Percentiles rank a stretch among this genome's conserved stretches.
These are phyloP conservation scores for Pinus tabuliformis DNA, from an alignment of 75 land plant genomes.

Conservation along the genomic window DNA sequence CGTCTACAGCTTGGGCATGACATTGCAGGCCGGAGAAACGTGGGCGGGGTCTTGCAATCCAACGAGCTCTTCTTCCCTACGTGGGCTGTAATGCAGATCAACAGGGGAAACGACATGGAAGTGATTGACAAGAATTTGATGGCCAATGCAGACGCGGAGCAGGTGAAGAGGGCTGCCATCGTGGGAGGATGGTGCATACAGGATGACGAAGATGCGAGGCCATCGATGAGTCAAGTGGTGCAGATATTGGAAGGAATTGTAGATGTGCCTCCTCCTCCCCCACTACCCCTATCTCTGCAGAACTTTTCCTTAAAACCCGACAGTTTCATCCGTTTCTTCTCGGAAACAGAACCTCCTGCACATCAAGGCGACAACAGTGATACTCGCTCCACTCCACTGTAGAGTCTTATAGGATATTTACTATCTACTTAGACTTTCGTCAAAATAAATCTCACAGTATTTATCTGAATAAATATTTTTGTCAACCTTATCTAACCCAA, in stretches of 20 bases:
- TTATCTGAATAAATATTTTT: too few species aligned
- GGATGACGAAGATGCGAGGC: neutral
- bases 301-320: neutral
- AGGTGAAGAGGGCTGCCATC: neutral
- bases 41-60: neutral
- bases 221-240: neutral
- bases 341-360: too few species aligned
- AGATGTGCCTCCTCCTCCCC: neutral
- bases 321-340: too few species aligned
- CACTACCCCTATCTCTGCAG: neutral
- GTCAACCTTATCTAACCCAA: too few species aligned
- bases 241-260: neutral
- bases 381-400: too few species aligned
- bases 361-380: too few species aligned
- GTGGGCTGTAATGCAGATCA: neutral
- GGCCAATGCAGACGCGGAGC: neutral
- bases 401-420: too few species aligned
- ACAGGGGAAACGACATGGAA: neutral
- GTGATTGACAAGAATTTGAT: neutral
- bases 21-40: neutral
- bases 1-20: slow-evolving; percentile 16
- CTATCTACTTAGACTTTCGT: too few species aligned
- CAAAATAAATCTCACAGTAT: too few species aligned
- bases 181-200: neutral
- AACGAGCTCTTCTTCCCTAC: neutral